A percentile compares a stretch with the other conserved stretches of the same genome.
Conservation (phyloP, 1,284 basidiomycete genomes). For the Pseudozyma thailandica region DNA sequence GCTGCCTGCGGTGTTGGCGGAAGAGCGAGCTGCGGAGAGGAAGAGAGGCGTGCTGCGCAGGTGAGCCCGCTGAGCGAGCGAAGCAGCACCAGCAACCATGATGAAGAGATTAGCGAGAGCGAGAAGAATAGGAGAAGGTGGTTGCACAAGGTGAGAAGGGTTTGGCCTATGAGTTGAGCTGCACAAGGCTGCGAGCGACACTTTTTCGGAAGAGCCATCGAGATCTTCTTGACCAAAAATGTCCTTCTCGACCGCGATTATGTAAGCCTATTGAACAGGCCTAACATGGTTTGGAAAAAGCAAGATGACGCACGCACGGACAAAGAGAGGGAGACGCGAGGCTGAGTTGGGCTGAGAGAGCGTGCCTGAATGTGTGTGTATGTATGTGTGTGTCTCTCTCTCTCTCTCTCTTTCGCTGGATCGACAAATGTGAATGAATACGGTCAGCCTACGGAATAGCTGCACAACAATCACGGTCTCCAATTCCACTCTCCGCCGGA, state of each 20-base stretch:
- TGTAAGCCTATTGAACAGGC: not conserved
- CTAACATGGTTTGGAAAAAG: not conserved
- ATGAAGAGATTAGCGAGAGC: not conserved
- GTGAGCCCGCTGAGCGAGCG: constrained; percentile 27
- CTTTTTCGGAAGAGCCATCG: not conserved
- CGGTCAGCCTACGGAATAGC: no score
- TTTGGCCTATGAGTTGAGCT: not conserved
- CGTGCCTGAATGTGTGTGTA: no score
- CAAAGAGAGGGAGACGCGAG: not conserved
- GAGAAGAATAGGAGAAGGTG: not conserved
- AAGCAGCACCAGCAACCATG: constrained; percentile 27
- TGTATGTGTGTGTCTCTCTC: not conserved
- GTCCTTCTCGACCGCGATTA: constrained; percentile 1
- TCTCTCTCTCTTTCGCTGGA: no score
- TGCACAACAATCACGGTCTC: no score
- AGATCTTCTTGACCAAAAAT: not conserved
- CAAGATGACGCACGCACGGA: not conserved
- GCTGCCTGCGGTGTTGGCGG: constrained; percentile 1
- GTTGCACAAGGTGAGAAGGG: not conserved
- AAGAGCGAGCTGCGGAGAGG: constrained; percentile 12
- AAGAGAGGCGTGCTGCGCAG: constrained; percentile 24
- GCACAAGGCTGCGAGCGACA: not conserved
- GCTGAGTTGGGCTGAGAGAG: not conserved
- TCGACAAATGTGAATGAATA: no score
- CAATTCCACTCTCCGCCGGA: no score